Evolutionary conservation across 2,329 filamentous ascomycete genomes (phyloP).

Genomic region (Pseudogymnoascus sp.): DNA sequence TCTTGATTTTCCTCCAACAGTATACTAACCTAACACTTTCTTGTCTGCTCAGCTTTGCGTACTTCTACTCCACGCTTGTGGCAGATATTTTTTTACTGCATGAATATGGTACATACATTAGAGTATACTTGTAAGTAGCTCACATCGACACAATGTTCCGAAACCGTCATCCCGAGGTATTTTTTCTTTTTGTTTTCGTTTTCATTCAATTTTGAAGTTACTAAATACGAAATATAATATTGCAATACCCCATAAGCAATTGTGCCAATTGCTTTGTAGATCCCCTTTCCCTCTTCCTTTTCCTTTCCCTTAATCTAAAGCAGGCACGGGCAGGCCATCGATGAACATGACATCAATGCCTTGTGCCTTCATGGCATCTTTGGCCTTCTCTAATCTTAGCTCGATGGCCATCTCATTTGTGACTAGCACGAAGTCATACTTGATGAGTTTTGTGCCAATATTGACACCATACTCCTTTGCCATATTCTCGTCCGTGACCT

Average conservation of each 20-base stretch:
- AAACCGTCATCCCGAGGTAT: no score
- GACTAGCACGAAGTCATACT: constrained; percentile 72
- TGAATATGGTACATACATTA: no score
- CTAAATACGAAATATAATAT: no score
- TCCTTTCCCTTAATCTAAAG: neutral
- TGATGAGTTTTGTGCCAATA: constrained; percentile 56
- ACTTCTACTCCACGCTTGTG: no score
- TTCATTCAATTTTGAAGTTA: no score
- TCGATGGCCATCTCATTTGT: constrained; percentile 60
- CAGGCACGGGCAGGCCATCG: neutral
- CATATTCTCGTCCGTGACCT: constrained; percentile 40
- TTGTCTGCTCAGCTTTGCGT: no score
- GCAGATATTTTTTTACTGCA: neutral
- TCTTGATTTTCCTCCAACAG: no score
- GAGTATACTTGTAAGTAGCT: no score
- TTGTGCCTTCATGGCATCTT: neutral
- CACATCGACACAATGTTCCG: no score
- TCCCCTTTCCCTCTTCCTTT: neutral
- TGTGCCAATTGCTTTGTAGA: neutral
- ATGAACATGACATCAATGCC: neutral
- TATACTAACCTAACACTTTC: no score
- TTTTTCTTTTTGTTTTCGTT: no score
- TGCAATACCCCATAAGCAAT: no score
- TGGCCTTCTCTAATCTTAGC: constrained; percentile 37
- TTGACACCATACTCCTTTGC: constrained; percentile 56